Evolutionary conservation across 331 rosid genomes (phyloP), one percentile per base, ranked within the genome.

Genomic region (Pyrus hybrid): DNA sequence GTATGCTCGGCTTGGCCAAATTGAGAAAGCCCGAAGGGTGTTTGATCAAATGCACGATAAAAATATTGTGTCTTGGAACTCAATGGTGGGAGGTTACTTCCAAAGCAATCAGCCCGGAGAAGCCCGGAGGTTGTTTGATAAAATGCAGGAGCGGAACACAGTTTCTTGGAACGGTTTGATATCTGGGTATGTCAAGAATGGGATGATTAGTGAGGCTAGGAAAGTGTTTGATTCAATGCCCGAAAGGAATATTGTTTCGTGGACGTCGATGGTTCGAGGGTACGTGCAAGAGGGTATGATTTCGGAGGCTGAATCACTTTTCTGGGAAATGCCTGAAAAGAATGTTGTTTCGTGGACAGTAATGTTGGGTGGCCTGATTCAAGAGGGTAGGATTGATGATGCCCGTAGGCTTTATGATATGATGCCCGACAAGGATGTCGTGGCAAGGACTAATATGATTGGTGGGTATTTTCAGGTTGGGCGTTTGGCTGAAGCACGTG

Each of bases 261-360:
- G 81, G 81, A 77, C 76, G 6, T 21, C 66, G 1, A 77, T 77
- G 81, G 71, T 77, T 18, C 70, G 81, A 61, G 81, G 76, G 71
- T 77, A 77, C 30, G 76, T 77, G 37, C 81, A 61, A 37, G 71
- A 71, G 37, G 81, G 81, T 47, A 47, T 32, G 76, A 63, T 70
- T 60, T 77, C 17, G n/a, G 81, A 77, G 81, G 81, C 81, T 2
- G 76, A 62, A 37, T 58, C 62, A 11, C 76, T 70, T 10, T 70
- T 77, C 63, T 21, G 64, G 75, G 76, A 41, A 64, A 77, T 77
- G 81, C 76, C 68, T 30, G 76, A 70, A 63, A 77, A 37, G 76
- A 77, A 77, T 63, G 65, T 66, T 11, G 65, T 77, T 6, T 77
- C 76, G 8, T 70, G 81, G 81, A 69, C 76, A 7, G 67, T 67